These are phyloP conservation scores for Protomyces pachydermus DNA, from an alignment of 1,139 yeast genomes.

Conservation along the genomic window DNA sequence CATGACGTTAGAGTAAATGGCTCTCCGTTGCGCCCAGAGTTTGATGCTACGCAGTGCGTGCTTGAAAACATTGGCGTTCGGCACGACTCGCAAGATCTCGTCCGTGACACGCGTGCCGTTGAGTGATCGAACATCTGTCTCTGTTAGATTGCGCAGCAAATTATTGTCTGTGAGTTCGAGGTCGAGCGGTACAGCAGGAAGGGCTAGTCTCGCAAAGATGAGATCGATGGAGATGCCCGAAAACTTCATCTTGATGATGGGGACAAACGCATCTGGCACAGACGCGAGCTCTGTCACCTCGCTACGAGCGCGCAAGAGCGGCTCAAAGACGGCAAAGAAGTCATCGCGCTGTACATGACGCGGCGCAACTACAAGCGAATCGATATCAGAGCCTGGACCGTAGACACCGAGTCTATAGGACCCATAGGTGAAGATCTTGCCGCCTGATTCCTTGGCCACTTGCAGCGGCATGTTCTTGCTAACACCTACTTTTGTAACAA, in stretches of 20 bases:
- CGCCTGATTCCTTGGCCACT: slow-evolving; percentile 96
- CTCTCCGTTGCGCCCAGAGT: slow-evolving; percentile 94
- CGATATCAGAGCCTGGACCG: slow-evolving; percentile 98
- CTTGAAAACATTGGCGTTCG: slow-evolving; percentile 87
- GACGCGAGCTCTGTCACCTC: slow-evolving; percentile 86
- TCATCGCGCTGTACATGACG: slow-evolving; percentile 89
- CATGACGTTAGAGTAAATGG: slow-evolving; percentile 86
- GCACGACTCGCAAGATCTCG: slow-evolving; percentile 80
- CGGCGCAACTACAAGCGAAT: slow-evolving; percentile 90
- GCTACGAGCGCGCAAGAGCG: slow-evolving; percentile 59
- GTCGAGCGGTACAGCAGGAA: slow-evolving; percentile 72
- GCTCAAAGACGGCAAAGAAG: slow-evolving; percentile 74
- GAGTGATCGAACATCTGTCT: slow-evolving; percentile 76
- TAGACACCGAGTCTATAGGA: slow-evolving; percentile 91
- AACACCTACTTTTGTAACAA: slow-evolving; percentile 74
- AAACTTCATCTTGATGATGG: slow-evolving; percentile 83
- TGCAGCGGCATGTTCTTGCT: slow-evolving; percentile 92
- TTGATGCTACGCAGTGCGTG: slow-evolving; percentile 89
- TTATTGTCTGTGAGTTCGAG: slow-evolving; percentile 79
- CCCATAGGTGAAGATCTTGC: slow-evolving; percentile 91
- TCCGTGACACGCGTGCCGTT: slow-evolving; percentile 98
- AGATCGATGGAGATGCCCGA: slow-evolving; percentile 87
- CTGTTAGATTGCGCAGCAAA: slow-evolving; percentile 77
- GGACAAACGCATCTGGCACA: slow-evolving; percentile 96
- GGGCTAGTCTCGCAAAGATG: slow-evolving; percentile 71